Percentiles rank a stretch among this genome's conserved stretches.
Conservation (phyloP, 1,284 basidiomycete species). For the Earliella scabrosa region DNA sequence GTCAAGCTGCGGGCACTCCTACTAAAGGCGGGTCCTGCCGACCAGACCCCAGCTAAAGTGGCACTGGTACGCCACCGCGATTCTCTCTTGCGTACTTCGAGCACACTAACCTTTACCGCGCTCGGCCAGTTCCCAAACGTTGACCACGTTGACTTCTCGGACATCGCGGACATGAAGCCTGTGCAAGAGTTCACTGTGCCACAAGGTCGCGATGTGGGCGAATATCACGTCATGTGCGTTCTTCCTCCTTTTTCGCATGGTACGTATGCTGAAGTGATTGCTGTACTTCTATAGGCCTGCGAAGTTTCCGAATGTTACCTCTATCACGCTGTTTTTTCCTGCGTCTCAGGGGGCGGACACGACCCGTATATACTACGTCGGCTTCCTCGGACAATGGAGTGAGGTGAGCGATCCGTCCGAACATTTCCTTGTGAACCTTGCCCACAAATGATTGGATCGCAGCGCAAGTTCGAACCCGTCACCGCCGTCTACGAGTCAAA, state of each 20-base stretch:
- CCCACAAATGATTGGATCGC: constrained; percentile 4
- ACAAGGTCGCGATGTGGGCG: constrained; percentile 72
- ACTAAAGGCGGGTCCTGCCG: constrained; percentile 73
- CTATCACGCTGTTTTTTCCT: constrained; percentile 76
- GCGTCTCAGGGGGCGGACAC: constrained; percentile 74
- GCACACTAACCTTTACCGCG: too few species aligned
- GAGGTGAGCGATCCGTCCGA: constrained; percentile 50
- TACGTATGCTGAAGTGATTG: too few species aligned
- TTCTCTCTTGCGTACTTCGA: neutral
- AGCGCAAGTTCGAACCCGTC: constrained; percentile 72
- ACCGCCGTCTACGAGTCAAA: constrained; percentile 81
- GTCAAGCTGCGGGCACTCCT: constrained; percentile 77
- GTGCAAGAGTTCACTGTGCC: constrained; percentile 73
- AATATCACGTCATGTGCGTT: constrained; percentile 68
- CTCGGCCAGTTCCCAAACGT: constrained; percentile 82
- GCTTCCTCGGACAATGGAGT: constrained; percentile 80
- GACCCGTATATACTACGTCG: constrained; percentile 73
- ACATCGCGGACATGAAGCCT: constrained; percentile 61
- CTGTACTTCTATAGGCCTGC: too few species aligned
- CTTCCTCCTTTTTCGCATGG: neutral
- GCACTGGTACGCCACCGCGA: constrained; percentile 53
- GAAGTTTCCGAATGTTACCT: constrained; percentile 77
- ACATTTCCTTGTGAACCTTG: neutral
- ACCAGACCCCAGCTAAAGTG: constrained; percentile 73
- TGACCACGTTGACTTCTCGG: constrained; percentile 75